phyloP scores from a whole-genome alignment of 1,284 basidiomycete species.

The Chalciporus sp. region DNA sequence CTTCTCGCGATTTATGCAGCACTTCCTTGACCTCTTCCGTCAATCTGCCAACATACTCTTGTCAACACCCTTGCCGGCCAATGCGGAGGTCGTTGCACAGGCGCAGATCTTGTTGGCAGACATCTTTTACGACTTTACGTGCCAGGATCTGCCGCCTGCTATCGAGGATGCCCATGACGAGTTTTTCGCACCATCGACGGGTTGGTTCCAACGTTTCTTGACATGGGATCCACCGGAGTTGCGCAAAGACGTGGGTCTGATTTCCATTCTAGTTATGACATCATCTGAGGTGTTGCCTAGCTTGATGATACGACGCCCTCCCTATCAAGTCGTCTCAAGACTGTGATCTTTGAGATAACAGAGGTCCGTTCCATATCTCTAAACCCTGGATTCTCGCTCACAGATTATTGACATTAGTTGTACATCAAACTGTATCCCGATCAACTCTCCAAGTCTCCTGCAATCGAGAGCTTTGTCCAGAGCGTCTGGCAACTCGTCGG shows the following conservation, averaged over 20 bases:
- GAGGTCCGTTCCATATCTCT: slow-evolving; percentile 49
- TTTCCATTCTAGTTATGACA: slow-evolving; percentile 5
- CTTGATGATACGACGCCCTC: slow-evolving; percentile 85
- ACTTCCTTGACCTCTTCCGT: slow-evolving; percentile 85
- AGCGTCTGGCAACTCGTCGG: slow-evolving; percentile 91
- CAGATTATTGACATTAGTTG: slow-evolving; percentile 51
- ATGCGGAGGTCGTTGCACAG: slow-evolving; percentile 62
- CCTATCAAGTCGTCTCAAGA: slow-evolving; percentile 85
- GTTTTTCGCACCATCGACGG: slow-evolving; percentile 73
- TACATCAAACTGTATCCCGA: slow-evolving; percentile 94
- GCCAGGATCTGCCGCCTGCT: slow-evolving; percentile 93
- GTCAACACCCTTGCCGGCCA: slow-evolving; percentile 42
- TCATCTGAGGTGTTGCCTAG: slow-evolving; percentile 40
- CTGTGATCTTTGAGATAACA: slow-evolving; percentile 88
- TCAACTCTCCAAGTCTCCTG: slow-evolving; percentile 68
- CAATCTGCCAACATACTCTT: slow-evolving; percentile 61
- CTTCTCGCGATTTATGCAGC: slow-evolving; percentile 78
- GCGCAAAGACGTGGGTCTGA: slow-evolving; percentile 64
- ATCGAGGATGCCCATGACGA: slow-evolving; percentile 88
- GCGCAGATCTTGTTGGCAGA: slow-evolving; percentile 81
- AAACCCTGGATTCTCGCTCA: slow-evolving; percentile 1
- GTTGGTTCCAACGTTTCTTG: slow-evolving; percentile 80
- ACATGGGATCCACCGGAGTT: slow-evolving; percentile 77
- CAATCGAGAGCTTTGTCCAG: slow-evolving; percentile 84
- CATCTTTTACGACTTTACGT: slow-evolving; percentile 92